phyloP scores from a whole-genome alignment of 176 grass and related monocot genomes.

The Echinochloa phyllopogon region DNA sequence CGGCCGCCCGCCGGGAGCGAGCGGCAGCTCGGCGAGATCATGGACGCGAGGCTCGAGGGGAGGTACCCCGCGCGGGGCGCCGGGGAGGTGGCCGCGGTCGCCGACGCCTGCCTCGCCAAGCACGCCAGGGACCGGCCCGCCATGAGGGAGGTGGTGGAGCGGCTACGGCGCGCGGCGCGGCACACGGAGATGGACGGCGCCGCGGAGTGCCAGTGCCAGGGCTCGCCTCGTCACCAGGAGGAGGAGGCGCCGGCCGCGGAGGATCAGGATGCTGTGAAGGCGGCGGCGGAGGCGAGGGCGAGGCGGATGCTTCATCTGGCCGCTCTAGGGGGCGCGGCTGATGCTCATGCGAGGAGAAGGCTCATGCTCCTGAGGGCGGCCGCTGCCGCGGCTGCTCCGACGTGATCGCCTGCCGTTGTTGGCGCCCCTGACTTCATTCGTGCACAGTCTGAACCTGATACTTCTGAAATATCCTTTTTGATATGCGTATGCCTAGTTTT shows the following conservation, averaged over 20 bases:
- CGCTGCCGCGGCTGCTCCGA: slow-evolving; percentile 17
- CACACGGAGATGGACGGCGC: slow-evolving; percentile 60
- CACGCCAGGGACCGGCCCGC: slow-evolving; percentile 54
- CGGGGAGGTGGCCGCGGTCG: slow-evolving; percentile 53
- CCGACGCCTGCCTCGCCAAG: slow-evolving; percentile 60
- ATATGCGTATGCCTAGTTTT: background rate
- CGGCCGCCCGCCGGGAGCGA: slow-evolving; percentile 35
- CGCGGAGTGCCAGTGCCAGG: slow-evolving; percentile 2
- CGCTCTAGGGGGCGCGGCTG: slow-evolving; percentile 51
- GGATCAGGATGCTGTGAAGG: background rate
- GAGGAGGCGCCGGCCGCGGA: background rate
- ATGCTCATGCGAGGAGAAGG: slow-evolving; percentile 46
- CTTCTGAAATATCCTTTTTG: background rate
- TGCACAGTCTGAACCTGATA: slow-evolving; percentile 1
- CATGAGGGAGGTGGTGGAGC: slow-evolving; percentile 61
- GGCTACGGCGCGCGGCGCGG: slow-evolving; percentile 49
- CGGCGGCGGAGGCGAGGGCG: slow-evolving; percentile 25
- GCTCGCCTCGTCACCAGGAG: background rate
- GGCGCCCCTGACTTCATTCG: background rate
- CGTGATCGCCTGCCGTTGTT: slow-evolving; percentile 29
- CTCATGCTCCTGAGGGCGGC: slow-evolving; percentile 52
- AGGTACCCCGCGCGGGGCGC: slow-evolving; percentile 54
- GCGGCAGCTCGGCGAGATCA: slow-evolving; percentile 52
- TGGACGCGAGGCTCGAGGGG: slow-evolving; percentile 66
- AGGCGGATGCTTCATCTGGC: slow-evolving; percentile 71